Conservation (phyloP, 805 yeast genomes). For the Saturnispora mendoncae region DNA sequence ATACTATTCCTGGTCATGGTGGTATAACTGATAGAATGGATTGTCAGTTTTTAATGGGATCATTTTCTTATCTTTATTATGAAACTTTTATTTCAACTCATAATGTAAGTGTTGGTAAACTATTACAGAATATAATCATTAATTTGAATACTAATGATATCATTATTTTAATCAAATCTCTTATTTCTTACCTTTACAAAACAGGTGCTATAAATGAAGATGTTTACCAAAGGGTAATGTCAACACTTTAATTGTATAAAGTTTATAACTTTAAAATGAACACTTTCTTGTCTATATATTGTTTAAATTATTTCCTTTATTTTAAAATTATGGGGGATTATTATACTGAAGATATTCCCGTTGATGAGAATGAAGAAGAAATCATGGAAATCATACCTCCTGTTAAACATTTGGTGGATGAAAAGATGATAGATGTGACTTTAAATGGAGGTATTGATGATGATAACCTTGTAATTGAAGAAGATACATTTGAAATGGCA, state of each 20-base stretch:
- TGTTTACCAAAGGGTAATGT: conserved; percentile 27
- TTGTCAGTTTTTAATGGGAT: conserved; percentile 97
- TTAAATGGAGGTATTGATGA: no score
- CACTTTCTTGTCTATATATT: background rate
- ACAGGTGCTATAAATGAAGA: conserved; percentile 33
- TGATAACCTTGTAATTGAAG: conserved; percentile 5
- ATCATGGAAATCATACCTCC: conserved; percentile 19
- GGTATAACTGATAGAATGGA: conserved; percentile 97
- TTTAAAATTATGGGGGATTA: conserved; percentile 14
- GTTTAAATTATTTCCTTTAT: background rate
- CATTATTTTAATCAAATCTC: conserved; percentile 47
- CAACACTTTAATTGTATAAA: conserved; percentile 1
- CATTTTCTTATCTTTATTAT: conserved; percentile 83
- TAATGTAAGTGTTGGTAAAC: conserved; percentile 61
- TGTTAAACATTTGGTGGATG: no score
- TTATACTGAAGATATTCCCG: conserved; percentile 22
- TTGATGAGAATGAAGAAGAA: conserved; percentile 16
- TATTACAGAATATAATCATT: conserved; percentile 67
- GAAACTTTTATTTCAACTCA: conserved; percentile 81
- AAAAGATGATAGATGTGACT: no score
- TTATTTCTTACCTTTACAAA: conserved; percentile 46
- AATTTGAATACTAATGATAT: conserved; percentile 62
- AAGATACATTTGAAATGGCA: conserved; percentile 1
- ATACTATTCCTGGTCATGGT: conserved; percentile 98
- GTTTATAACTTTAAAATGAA: background rate